Evolutionary conservation across 208 protist genomes (phyloP), one percentile per base, ranked within the genome.

Genomic region (Crithidia expoeki): DNA sequence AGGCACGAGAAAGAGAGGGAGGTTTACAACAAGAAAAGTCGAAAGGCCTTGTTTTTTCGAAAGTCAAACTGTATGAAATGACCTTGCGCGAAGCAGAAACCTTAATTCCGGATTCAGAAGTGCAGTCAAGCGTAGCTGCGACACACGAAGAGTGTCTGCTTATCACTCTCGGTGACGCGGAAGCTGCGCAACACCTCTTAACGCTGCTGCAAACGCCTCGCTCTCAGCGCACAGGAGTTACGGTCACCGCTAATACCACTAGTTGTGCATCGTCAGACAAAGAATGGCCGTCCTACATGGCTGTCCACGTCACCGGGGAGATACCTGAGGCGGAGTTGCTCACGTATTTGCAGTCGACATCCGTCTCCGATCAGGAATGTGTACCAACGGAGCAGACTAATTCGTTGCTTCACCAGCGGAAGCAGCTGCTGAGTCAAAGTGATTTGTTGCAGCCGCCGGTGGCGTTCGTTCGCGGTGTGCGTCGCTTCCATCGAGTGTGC

Each of bases 401-500:
- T 12, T 2, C 11, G 12, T 7, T 2, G 6, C 25, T 25, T 7
- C 27, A 6, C 4, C 25, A n/a, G 40, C 6, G 19, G 21, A 11
- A 19, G 9, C 61, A 1, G 17, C 16, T 23, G 14, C 16, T 33
- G n/a, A n/a, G n/a, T n/a, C n/a, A n/a, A n/a, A n/a, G n/a, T n/a
- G n/a, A n/a, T n/a, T n/a, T n/a, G n/a, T n/a, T n/a, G 23, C 30
- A 17, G 19, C 74, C 67, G 36, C 74, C 80, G 10, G 68, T 85
- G 28, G 81, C 76, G 7, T 86, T 75, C 51, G 34, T 88, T 25
- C 53, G 64, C 7, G 73, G 80, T 52, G 71, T 88, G 27, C 85
- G 81, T 34, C 56, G 78, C 33, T 91, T 81, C 57, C 81, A 84
- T 16, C 59, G 76, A 17, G 80, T 78, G 23, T 90, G 81, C 38